Base-by-base conservation (phyloP, 2,329 filamentous ascomycete species). In the Fonsecaea multimorphosa region DNA sequence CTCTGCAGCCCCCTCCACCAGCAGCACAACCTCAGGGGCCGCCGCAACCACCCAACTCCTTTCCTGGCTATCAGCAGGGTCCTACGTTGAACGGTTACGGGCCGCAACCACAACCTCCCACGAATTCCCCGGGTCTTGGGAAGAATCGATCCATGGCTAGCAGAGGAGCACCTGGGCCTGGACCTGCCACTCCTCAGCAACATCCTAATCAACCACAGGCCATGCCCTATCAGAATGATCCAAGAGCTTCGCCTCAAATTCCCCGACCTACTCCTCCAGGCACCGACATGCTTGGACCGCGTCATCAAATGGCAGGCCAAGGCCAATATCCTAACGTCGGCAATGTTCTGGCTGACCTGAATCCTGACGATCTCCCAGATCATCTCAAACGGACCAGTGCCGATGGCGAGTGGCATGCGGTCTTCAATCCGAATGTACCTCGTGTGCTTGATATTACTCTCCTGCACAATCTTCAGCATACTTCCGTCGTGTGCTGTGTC, bases 401-500 rank as follows among this genome's bases (percentile, higher is more conserved):
- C 52, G 66, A 68, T 29, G 67, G 67, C 40, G 95, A 98, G 77
- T 99, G 95, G 95, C 96, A 96, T 76, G 94, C 92, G 52, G 91
- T 98, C 70, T 99, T 97, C 85, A 97, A 99, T 80, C 93, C 94
- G 52, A 87, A 90, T 64, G 91, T 97, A 40, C 92, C 91, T 68
- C 92, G 95, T 65, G 88, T 93, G 58, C 83, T 99, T 58, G 95
- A 99, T 76, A 93, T 99, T 61, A 93, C 97, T 71, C 85, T 99
- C 44, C 90, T 97, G 55, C 95, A 98, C 80, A 97, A 93, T 63
- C 85, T 99, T 60, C 87, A 88, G 67, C 95, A 99, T 75, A 92
- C 97, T 76, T 98, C 94, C 73, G 95, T 99, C 2, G 95, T 99
- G 0, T 99, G 95, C 85, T 99, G 95, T 77, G 95, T 99, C 38